phyloP scores from a whole-genome alignment of 2,329 filamentous ascomycete species.

The Talaromyces islandicus region DNA sequence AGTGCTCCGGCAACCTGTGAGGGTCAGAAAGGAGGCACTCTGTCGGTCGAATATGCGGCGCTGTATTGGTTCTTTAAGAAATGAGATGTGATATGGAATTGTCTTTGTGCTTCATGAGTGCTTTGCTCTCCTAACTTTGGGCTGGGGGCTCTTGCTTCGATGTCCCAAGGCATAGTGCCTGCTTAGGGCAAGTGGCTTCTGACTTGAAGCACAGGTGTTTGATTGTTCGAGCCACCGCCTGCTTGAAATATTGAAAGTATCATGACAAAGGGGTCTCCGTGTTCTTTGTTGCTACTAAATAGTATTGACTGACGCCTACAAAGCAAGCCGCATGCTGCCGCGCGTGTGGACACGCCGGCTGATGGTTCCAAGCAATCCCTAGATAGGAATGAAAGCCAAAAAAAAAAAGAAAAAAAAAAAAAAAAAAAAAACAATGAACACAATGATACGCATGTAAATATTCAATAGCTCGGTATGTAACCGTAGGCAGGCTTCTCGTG shows the following conservation, averaged over 20 bases:
- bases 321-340: background rate
- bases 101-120: background rate
- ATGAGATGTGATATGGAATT: background rate
- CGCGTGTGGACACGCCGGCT: too few relatives aligned
- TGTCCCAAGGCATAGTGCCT: too few relatives aligned
- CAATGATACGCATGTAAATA: background rate
- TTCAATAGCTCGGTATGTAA: background rate
- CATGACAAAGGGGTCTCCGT: background rate
- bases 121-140: background rate
- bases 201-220: too few relatives aligned
- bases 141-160: too few relatives aligned
- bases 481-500: too few relatives aligned
- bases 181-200: too few relatives aligned
- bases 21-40: background rate
- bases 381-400: background rate
- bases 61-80: slow-evolving; percentile 1
- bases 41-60: slow-evolving; percentile 3
- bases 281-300: background rate
- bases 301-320: background rate
- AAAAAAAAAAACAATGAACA: background rate
- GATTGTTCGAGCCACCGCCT: background rate
- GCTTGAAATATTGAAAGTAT: background rate
- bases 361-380: background rate
- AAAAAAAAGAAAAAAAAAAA: too few relatives aligned
- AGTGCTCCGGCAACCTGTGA: background rate